phyloP scores from a whole-genome alignment of 768 basidiomycete species.

The Lentinula detonsa region DNA sequence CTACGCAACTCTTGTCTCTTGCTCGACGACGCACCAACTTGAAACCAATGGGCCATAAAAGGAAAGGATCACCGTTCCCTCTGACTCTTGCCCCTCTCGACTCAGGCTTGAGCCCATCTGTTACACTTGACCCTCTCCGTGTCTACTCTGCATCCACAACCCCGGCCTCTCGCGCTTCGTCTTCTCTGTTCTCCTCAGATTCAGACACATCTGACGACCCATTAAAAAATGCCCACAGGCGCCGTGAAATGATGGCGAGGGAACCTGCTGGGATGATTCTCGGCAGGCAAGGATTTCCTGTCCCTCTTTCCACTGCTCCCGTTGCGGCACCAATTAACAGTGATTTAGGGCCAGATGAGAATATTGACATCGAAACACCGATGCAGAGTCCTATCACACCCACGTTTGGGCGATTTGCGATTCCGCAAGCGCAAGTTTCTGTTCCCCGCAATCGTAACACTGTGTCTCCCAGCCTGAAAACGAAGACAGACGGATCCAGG shows the following conservation, averaged over 20 bases:
- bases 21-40: background rate
- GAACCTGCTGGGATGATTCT: slow-evolving; percentile 2
- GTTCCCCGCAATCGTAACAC: background rate
- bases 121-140: background rate
- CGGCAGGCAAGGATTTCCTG: background rate
- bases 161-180: too few relatives aligned
- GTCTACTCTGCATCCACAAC: background rate
- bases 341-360: background rate
- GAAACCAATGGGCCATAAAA: slow-evolving; percentile 4
- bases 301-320: background rate
- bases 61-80: slow-evolving; percentile 3
- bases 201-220: background rate
- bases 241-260: background rate
- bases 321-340: background rate
- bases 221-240: background rate
- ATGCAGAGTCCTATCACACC: background rate
- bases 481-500: background rate
- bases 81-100: background rate
- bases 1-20: background rate
- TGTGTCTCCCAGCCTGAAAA: background rate
- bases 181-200: background rate
- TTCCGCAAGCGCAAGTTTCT: background rate
- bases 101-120: background rate
- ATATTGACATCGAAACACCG: background rate
- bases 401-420: background rate